Evolutionary conservation across 2,329 filamentous ascomycete genomes (phyloP), one percentile per base, ranked within the genome.

Genomic region (Sclerotinia sclerotiorum): DNA sequence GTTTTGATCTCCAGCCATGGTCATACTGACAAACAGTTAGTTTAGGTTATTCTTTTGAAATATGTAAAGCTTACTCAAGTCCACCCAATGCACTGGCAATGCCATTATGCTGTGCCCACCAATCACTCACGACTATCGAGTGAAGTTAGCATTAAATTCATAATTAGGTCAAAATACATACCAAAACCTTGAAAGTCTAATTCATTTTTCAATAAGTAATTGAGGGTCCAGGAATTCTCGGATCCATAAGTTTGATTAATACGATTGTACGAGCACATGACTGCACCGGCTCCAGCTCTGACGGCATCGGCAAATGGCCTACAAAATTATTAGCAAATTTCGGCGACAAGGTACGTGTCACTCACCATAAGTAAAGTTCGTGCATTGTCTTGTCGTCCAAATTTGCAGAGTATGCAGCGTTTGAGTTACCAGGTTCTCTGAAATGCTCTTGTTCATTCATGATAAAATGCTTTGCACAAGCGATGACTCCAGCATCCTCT

Each of bases 171-270:
- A 55, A 19, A 46, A n/a, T 11, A 49, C 70, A 29, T 70, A 76
- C 74, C 74, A 75, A 92, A 92, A 0, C 91, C 91, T 72, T 92
- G 90, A 81, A 94, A 94, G 48, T 91, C 91, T 0, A 94, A 83
- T 79, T 95, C 91, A 44, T 86, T 85, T 81, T 95, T 95, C 73
- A 95, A 83, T 1, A 95, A 80, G 62, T 89, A 87, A 76, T 95
- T 95, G 73, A 93, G 80, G 5, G 89, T 80, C 74, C 90, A 88
- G 51, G 88, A 89, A 81, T 95, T 95, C 74, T 94, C 90, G 78
- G 92, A 94, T 46, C 80, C 85, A 73, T 93, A 93, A 24, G 87
- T 91, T 79, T 92, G 92, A 81, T 96, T 96, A 78, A 93, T 78
- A 75, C 90, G 70, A 27, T 74, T 74, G 63, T 74, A 74, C 0